These are phyloP conservation scores for Huntiella omanensis DNA, from an alignment of 2,329 filamentous ascomycete species.

Conservation along the genomic window DNA sequence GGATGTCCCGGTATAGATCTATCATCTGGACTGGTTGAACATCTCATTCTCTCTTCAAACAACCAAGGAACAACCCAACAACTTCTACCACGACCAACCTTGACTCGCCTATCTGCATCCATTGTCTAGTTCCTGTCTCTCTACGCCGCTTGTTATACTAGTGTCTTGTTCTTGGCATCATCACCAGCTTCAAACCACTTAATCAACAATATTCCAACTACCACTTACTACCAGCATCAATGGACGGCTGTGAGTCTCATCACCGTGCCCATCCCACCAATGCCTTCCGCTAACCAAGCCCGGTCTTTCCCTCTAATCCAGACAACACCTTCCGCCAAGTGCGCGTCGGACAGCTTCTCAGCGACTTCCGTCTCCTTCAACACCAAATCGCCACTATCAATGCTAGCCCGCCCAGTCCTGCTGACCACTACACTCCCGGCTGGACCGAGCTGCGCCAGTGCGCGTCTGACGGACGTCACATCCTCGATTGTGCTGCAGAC, in stretches of 20 bases:
- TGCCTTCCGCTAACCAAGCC: not conserved
- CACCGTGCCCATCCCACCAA: not conserved
- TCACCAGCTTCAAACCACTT: no score
- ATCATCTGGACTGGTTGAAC: no score
- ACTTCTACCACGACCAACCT: not conserved
- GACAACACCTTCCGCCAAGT: constrained; percentile 41
- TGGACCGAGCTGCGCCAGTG: constrained; percentile 45
- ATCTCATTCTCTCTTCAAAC: no score
- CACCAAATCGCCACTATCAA: constrained; percentile 41
- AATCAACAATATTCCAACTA: not conserved
- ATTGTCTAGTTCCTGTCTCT: not conserved
- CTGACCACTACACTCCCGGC: constrained; percentile 45
- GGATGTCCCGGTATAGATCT: no score
- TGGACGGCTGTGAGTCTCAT: constrained; percentile 16
- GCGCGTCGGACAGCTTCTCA: constrained; percentile 42
- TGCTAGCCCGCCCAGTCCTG: constrained; percentile 31
- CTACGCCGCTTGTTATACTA: not conserved
- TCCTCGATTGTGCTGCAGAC: constrained; percentile 45
- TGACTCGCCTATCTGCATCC: not conserved
- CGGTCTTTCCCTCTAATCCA: constrained; percentile 16
- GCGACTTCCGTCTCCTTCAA: constrained; percentile 42
- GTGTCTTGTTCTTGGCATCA: not conserved
- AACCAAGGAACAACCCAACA: no score
- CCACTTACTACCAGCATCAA: constrained; percentile 8
- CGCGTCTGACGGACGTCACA: constrained; percentile 42